A percentile compares a stretch with the other conserved stretches of the same genome.
phyloP scores from a whole-genome alignment of 2,329 filamentous ascomycete species.

The Cadophora luteo-olivacea region DNA sequence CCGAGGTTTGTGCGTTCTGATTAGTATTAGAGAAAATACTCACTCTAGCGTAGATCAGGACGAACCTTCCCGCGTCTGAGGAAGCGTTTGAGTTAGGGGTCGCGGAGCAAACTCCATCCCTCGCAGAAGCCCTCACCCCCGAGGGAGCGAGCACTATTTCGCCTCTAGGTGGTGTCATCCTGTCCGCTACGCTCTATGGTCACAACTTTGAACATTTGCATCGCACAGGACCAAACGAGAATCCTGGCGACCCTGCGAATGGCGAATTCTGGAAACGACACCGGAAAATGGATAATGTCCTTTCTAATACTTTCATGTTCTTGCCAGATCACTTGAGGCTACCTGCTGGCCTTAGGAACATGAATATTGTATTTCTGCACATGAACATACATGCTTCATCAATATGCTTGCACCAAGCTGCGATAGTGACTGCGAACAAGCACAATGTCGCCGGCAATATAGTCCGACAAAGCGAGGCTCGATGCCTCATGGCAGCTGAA shows the following conservation, averaged over 20 bases:
- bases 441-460: constrained; percentile 70
- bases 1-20: constrained; percentile 56
- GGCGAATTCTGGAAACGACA: constrained; percentile 89
- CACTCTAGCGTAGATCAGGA: constrained; percentile 52
- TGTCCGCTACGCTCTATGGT: constrained; percentile 82
- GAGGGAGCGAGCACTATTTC: constrained; percentile 66
- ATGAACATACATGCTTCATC: constrained; percentile 87
- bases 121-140: constrained; percentile 65
- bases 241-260: constrained; percentile 73
- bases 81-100: constrained; percentile 74
- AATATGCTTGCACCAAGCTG: constrained; percentile 89
- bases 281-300: constrained; percentile 78
- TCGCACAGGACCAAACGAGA: constrained; percentile 71
- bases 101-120: constrained; percentile 65
- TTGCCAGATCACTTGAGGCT: constrained; percentile 78
- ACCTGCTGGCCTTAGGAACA: constrained; percentile 70
- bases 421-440: constrained; percentile 81
- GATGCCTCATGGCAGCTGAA: constrained; percentile 80
- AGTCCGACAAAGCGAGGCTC: constrained; percentile 72
- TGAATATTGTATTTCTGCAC: constrained; percentile 81
- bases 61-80: constrained; percentile 81
- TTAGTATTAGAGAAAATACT: constrained; percentile 18
- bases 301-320: constrained; percentile 80
- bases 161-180: constrained; percentile 72
- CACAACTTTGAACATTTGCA: constrained; percentile 83